These are phyloP conservation scores for Choiromyces venosus DNA, from an alignment of 495 filamentous ascomycete genomes.

Conservation along the genomic window DNA sequence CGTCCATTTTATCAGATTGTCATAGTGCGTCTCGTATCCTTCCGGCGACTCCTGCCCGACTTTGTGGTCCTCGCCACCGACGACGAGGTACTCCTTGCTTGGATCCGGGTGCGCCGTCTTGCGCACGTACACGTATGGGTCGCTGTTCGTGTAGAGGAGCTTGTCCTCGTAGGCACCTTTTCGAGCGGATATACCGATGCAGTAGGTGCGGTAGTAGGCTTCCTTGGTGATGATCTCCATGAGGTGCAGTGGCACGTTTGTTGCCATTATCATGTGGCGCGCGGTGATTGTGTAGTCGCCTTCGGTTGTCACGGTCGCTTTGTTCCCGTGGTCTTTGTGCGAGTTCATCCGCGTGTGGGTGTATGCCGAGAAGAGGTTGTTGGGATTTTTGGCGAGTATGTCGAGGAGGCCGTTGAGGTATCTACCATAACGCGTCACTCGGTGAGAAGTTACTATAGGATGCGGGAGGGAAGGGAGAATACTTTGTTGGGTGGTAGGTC, in stretches of 20 bases:
- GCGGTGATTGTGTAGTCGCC: slow-evolving; percentile 48
- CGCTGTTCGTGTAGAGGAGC: slow-evolving; percentile 53
- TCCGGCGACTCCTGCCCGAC: slow-evolving; percentile 50
- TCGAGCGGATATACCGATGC: slow-evolving; percentile 54
- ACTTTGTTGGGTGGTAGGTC: slow-evolving; percentile 55
- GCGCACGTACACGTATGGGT: slow-evolving; percentile 53
- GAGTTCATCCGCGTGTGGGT: slow-evolving; percentile 49
- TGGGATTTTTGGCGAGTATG: slow-evolving; percentile 50
- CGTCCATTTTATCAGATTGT: slow-evolving; percentile 51
- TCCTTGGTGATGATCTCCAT: slow-evolving; percentile 45
- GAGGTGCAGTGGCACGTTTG: slow-evolving; percentile 52
- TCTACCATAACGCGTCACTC: not conserved
- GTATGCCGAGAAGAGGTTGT: slow-evolving; percentile 49
- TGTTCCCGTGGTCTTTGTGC: slow-evolving; percentile 49
- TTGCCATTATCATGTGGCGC: slow-evolving; percentile 52
- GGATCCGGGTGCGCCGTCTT: slow-evolving; percentile 51
- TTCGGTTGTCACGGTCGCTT: slow-evolving; percentile 48
- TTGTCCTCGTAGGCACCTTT: slow-evolving; percentile 51
- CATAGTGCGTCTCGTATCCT: slow-evolving; percentile 45
- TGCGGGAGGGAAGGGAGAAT: too few relatives aligned
- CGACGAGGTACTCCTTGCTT: slow-evolving; percentile 53
- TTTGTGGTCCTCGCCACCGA: slow-evolving; percentile 59
- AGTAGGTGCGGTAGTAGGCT: slow-evolving; percentile 53
- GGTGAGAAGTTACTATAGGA: too few relatives aligned
- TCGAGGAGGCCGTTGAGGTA: slow-evolving; percentile 52